Conservation (phyloP, 1,284 basidiomycete species). For the Xerocomus minutiporus region DNA sequence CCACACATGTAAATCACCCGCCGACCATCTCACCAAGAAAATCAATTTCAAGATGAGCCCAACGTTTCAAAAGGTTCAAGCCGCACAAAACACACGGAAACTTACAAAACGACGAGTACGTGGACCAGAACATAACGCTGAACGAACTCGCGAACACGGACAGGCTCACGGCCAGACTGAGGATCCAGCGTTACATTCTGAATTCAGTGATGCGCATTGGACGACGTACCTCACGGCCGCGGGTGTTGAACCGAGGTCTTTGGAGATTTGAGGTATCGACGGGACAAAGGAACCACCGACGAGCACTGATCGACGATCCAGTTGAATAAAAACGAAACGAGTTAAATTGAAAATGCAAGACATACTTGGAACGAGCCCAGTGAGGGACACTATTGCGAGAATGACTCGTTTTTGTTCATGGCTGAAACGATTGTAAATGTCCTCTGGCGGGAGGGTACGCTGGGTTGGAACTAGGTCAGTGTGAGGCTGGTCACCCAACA, state of each 20-base stretch:
- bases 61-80: neutral
- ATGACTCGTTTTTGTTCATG: constrained; percentile 36
- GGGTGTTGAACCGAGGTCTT: constrained; percentile 37
- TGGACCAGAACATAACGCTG: constrained; percentile 26
- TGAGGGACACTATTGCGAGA: constrained; percentile 38
- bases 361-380: constrained; percentile 25
- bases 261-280: constrained; percentile 42
- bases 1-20: constrained; percentile 40
- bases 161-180: constrained; percentile 28
- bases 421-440: constrained; percentile 41
- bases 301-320: constrained; percentile 34
- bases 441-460: neutral
- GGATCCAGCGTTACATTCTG: neutral
- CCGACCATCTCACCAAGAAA: constrained; percentile 36
- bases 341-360: neutral
- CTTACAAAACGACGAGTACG: constrained; percentile 19
- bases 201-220: neutral
- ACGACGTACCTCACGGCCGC: constrained; percentile 39
- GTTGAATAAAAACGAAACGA: neutral
- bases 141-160: constrained; percentile 25
- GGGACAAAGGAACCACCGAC: constrained; percentile 45
- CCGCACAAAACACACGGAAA: neutral
- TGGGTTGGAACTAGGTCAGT: neutral
- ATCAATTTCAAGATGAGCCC: neutral
- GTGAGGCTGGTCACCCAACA: constrained; percentile 14